Evolutionary conservation across 139 green algal species (phyloP), one percentile per base, ranked within the genome.

Genomic region (Coelastrella sp.): DNA sequence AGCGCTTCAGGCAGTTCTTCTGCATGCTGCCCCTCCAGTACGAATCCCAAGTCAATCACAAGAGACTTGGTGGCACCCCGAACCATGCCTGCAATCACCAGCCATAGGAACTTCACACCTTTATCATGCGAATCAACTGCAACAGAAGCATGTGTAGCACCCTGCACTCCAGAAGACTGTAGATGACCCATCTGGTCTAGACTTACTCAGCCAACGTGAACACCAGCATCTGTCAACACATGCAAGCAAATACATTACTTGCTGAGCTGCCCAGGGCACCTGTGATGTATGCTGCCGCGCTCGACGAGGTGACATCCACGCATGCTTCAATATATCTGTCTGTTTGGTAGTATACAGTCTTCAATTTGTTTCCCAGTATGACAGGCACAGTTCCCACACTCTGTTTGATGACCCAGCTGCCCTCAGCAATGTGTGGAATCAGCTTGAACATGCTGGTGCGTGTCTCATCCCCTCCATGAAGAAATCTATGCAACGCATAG

Each of bases 391-490:
- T 92, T 38, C 92, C 92, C 30, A 95, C 92, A 23, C 51, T 64
- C 71, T 91, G 85, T 81, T 90, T 90, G 71, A 95, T 90, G 40
- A 93, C 83, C 90, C 90, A 95, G 48, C 48, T 86, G 63, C 90
- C 92, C 34, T 91, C 80, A 6, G 89, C 87, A 45, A 95, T 90
- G 85, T 90, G 87, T 0, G 92, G 92, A 60, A 95, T 94, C 66
- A 95, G 89, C 88, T 95, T 95, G 73, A 95, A 87, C 89, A 90
- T 92, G 40, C 84, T 84, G 74, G 89, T 90, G 75, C 92, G 89
- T 4, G 62, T 81, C 17, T 79, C 64, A 9, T 81, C 75, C 35
- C 59, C 73, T 50, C 88, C 91, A 32, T 79, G 79, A 40, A 92
- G 77, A 88, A 91, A 94, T 74, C 91, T 91, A 83, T 91, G 87